These are phyloP conservation scores for Sugiyamaella castrensis DNA, from an alignment of 1,139 yeast species.

Conservation along the genomic window DNA sequence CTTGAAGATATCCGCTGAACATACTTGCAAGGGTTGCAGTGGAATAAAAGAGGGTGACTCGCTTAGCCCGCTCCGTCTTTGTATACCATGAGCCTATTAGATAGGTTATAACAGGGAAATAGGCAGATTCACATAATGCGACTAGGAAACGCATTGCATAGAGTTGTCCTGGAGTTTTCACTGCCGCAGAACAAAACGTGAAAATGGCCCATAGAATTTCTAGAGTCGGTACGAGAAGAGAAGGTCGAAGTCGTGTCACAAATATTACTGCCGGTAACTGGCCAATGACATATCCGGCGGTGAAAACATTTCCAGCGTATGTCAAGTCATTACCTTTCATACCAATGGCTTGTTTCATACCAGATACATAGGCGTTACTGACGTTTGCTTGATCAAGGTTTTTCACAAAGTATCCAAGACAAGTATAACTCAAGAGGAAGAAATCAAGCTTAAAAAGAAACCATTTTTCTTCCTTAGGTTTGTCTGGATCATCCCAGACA, in stretches of 20 bases:
- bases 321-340: constrained; percentile 64
- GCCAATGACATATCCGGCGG: constrained; percentile 54
- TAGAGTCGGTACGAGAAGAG: constrained; percentile 53
- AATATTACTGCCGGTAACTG: constrained; percentile 44
- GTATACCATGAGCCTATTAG: constrained; percentile 27
- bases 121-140: constrained; percentile 48
- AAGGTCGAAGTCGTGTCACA: constrained; percentile 45
- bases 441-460: constrained; percentile 33
- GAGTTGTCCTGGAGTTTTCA: not conserved
- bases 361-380: constrained; percentile 32
- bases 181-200: not conserved
- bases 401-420: constrained; percentile 30
- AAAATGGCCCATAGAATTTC: constrained; percentile 42
- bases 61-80: constrained; percentile 21
- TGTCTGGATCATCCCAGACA: constrained; percentile 35
- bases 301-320: constrained; percentile 55
- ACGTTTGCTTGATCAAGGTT: constrained; percentile 26
- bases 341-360: constrained; percentile 33
- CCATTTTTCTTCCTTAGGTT: constrained; percentile 27
- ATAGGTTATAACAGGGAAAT: constrained; percentile 22
- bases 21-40: constrained; percentile 36
- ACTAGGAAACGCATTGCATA: constrained; percentile 40
- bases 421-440: constrained; percentile 26
- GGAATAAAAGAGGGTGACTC: constrained; percentile 26
- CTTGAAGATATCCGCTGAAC: constrained; percentile 41